Evolutionary conservation across 2,329 filamentous ascomycete species (phyloP).

Genomic region (Colletotrichum magnum): DNA sequence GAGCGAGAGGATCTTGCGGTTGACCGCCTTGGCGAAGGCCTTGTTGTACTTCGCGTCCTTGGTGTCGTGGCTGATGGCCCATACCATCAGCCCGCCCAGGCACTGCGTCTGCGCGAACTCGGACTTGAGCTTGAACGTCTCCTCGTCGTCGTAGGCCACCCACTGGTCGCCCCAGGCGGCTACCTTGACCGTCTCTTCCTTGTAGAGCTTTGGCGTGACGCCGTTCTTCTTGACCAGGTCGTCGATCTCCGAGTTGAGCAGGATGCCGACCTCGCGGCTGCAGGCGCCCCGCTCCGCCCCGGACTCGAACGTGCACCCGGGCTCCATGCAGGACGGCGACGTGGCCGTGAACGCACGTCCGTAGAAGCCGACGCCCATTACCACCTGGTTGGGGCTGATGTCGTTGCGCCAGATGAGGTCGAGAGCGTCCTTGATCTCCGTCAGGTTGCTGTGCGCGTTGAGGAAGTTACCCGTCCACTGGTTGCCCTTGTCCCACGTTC

Average conservation of each 20-base stretch:
- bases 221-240: constrained; percentile 44
- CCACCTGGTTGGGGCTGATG: constrained; percentile 57
- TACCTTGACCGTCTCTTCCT: constrained; percentile 49
- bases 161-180: constrained; percentile 54
- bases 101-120: constrained; percentile 49
- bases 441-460: constrained; percentile 61
- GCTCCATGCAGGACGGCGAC: constrained; percentile 44
- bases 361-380: constrained; percentile 63
- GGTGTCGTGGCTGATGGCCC: no score
- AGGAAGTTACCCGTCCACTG: constrained; percentile 49
- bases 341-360: constrained; percentile 51
- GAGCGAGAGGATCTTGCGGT: no score
- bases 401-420: constrained; percentile 64
- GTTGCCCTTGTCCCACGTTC: constrained; percentile 53
- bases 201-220: constrained; percentile 43
- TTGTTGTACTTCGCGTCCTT: no score
- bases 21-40: no score
- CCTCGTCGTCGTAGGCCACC: constrained; percentile 54
- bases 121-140: constrained; percentile 51
- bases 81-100: constrained; percentile 42
- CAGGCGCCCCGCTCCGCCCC: constrained; percentile 48
- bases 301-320: constrained; percentile 49
- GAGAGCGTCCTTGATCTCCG: constrained; percentile 59
- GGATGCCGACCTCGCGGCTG: constrained; percentile 46
- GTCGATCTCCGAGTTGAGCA: constrained; percentile 52